phyloP scores from a whole-genome alignment of 257 asterid genomes.

The Jaltomata sinuosa region DNA sequence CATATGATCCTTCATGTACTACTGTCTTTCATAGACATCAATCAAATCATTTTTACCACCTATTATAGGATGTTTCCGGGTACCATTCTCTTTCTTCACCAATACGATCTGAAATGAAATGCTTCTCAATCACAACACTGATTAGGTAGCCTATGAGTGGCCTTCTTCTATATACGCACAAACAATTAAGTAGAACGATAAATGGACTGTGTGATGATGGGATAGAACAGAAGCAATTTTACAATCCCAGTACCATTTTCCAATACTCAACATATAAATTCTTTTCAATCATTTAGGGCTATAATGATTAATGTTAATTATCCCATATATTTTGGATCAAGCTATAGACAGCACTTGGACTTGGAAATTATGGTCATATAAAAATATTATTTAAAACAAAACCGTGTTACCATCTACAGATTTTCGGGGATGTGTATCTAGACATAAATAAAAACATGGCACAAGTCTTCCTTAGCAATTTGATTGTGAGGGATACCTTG shows the following conservation, averaged over 20 bases:
- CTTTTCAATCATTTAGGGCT: not conserved
- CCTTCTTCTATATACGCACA: not conserved
- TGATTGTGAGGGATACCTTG: not conserved
- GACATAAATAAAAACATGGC: not conserved
- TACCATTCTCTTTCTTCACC: not conserved
- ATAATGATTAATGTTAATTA: not conserved
- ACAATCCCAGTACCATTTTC: not conserved
- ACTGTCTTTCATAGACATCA: not conserved
- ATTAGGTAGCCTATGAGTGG: not conserved
- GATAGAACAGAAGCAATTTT: not conserved
- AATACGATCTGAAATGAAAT: not conserved
- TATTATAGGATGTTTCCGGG: not conserved
- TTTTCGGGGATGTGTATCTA: not conserved
- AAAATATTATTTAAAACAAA: not conserved
- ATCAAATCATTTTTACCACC: not conserved
- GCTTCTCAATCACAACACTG: not conserved
- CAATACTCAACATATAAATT: not conserved
- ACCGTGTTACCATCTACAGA: not conserved
- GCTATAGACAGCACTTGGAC: conserved; percentile 5
- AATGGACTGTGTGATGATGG: not conserved
- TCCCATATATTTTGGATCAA: conserved; percentile 33
- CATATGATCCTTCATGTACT: not conserved
- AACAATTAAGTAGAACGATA: not conserved
- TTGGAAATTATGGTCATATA: not conserved
- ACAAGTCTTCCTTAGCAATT: not conserved